Base-by-base conservation (phyloP, 495 filamentous ascomycete species). In the Glonium stellatum region DNA sequence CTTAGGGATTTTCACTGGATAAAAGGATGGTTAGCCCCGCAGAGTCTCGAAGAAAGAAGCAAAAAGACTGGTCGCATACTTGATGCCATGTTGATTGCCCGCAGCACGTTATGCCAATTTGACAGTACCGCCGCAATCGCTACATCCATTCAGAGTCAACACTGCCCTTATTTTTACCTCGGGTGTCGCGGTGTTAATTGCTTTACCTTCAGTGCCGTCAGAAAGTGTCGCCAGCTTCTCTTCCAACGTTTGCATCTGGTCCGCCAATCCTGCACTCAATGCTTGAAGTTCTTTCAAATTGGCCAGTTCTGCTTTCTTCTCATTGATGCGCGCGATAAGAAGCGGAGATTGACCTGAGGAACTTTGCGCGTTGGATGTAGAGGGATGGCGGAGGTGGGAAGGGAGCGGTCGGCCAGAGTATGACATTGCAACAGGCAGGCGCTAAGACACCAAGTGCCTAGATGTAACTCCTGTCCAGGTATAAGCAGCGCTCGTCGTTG, bases 61-160 rank as follows among this genome's bases (percentile, higher is more conserved):
- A 6, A 31, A 31, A 6, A 31, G 27, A 31, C 3, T 1, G 5
- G 34, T 66, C 62, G 73, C 87, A 71, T 84, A 98, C 93, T 83
- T 54, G 90, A 95, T 58, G 95, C 92, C 85, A 98, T 95, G 69
- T 87, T 88, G 67, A 98, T 97, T 39, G 91, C 91, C 53, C 87
- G 81, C 19, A 98, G 79, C 54, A 98, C 92, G 70, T 91, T 95
- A 67, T 96, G 87, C 93, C 93, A 98, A 72, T 98, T 98, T 49
- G 88, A 82, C 61, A 98, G 75, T 18, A 98, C 93, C 49, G 85
- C 83, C 50, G 93, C 93, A 69, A 98, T 90, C 65, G 90, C 92
- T 93, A 69, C 52, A 61, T 27, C 57, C 48, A 65, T 41, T 49
- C 59, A 50, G 60, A 63, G 60, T 68, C 58, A 71, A 36, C 55